These are phyloP conservation scores for Penicillium longicatenatum DNA, from an alignment of 495 filamentous ascomycete species.

Conservation along the genomic window DNA sequence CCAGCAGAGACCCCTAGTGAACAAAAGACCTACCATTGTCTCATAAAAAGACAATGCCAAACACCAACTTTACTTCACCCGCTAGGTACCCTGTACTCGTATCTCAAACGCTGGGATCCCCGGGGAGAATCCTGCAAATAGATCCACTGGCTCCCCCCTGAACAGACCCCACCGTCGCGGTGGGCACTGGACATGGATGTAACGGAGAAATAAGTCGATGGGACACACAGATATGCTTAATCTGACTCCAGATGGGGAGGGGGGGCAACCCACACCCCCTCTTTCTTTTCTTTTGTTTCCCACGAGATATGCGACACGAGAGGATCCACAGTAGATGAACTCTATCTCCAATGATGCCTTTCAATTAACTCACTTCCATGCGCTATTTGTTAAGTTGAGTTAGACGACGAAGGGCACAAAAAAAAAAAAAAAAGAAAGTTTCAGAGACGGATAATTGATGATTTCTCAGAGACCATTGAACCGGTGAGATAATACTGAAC, in stretches of 20 bases:
- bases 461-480: not conserved
- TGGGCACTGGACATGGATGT: constrained; percentile 38
- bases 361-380: not conserved
- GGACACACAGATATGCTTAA: constrained; percentile 38
- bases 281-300: not conserved
- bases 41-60: not conserved
- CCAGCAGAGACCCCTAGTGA: not conserved
- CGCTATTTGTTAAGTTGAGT: not conserved
- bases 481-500: constrained; percentile 1
- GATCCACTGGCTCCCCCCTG: constrained; percentile 25
- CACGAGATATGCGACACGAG: constrained; percentile 11
- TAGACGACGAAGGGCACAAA: not conserved
- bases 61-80: not conserved
- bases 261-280: constrained; percentile 17
- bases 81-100: constrained; percentile 20
- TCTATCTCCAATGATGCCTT: constrained; percentile 10
- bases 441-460: constrained; percentile 1
- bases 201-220: constrained; percentile 30
- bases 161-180: constrained; percentile 25
- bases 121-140: constrained; percentile 26
- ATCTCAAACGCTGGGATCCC: constrained; percentile 24
- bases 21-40: not conserved
- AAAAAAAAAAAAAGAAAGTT: not conserved
- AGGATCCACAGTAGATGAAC: constrained; percentile 15
- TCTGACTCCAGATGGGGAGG: constrained; percentile 31